These are phyloP conservation scores for Graphium sp. DNA, from an alignment of 2,329 filamentous ascomycete genomes.

Conservation along the genomic window DNA sequence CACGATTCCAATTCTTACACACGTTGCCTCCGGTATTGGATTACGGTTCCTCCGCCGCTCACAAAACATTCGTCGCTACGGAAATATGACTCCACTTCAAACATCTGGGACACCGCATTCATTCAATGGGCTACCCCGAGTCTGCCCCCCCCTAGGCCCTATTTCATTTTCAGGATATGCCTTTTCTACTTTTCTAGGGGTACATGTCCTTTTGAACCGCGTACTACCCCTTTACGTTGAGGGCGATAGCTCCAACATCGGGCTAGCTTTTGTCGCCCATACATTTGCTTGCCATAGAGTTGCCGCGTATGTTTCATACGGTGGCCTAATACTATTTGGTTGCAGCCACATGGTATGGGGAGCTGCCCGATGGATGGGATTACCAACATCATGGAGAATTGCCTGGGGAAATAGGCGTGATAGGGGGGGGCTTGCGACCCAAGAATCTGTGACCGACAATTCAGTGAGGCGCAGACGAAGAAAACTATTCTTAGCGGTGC, in stretches of 20 bases:
- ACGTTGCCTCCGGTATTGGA: conserved; percentile 61
- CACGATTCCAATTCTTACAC: conserved; percentile 54
- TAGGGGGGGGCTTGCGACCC: no score
- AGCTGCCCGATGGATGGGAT: conserved; percentile 63
- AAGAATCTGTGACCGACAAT: neutral
- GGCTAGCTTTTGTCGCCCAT: conserved; percentile 69
- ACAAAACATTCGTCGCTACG: conserved; percentile 59
- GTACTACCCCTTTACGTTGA: conserved; percentile 58
- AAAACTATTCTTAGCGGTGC: no score
- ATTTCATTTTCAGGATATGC: conserved; percentile 59
- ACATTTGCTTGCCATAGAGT: conserved; percentile 59
- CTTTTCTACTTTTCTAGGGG: conserved; percentile 45
- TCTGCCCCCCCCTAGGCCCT: conserved; percentile 57
- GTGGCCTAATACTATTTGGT: conserved; percentile 46
- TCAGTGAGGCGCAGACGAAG: neutral
- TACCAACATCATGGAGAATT: conserved; percentile 41
- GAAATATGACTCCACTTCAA: conserved; percentile 39
- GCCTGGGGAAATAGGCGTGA: no score
- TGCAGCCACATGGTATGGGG: conserved; percentile 75
- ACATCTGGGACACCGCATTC: conserved; percentile 3
- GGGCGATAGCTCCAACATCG: conserved; percentile 74
- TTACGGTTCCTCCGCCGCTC: conserved; percentile 60
- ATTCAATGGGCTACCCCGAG: conserved; percentile 12
- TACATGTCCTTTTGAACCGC: conserved; percentile 64
- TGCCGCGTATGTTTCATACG: conserved; percentile 53